A percentile compares a stretch with the other conserved stretches of the same genome.
Evolutionary conservation across 495 filamentous ascomycete genomes (phyloP).

Genomic region (Penicillium flavigenum): DNA sequence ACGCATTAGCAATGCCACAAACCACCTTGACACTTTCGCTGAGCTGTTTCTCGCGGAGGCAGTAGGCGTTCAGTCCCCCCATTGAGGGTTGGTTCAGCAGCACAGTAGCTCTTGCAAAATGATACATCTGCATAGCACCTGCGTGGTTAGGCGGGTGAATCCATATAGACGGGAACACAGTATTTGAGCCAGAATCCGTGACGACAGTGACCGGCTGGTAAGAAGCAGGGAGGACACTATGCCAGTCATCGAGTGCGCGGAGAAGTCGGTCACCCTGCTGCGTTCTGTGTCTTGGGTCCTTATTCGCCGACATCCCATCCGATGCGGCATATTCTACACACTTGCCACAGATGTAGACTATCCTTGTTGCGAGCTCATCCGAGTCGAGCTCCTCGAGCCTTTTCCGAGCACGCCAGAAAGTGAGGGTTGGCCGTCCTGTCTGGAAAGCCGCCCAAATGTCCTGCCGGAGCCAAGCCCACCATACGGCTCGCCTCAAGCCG

Average conservation of each 20-base stretch:
- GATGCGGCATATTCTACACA: conserved; percentile 25
- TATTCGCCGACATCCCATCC: conserved; percentile 10
- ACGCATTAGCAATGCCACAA: conserved; percentile 15
- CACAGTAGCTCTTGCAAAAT: conserved; percentile 29
- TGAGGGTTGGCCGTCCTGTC: conserved; percentile 18
- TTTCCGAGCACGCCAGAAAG: conserved; percentile 21
- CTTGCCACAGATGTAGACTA: conserved; percentile 15
- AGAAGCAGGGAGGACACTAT: conserved; percentile 27
- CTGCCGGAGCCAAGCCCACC: conserved; percentile 28
- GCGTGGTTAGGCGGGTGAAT: conserved; percentile 30
- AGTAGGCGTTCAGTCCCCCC: conserved; percentile 27
- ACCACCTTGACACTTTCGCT: conserved; percentile 12
- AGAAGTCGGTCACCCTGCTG: conserved; percentile 20
- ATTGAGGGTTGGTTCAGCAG: conserved; percentile 31
- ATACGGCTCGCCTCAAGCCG: conserved; percentile 21
- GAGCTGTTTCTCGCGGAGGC: conserved; percentile 12
- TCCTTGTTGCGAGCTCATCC: conserved; percentile 21
- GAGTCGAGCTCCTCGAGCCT: conserved; percentile 6
- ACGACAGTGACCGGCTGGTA: neutral
- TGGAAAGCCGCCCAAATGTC: conserved; percentile 27
- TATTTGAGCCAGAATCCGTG: neutral
- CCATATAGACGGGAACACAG: conserved; percentile 33
- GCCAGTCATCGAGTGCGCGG: conserved; percentile 30
- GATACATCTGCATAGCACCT: conserved; percentile 31
- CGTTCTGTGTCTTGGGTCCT: conserved; percentile 15